Percentiles rank a stretch among this genome's conserved stretches.
Conservation (phyloP, 345 rosid genomes). For the Euphorbia tirucalli region DNA sequence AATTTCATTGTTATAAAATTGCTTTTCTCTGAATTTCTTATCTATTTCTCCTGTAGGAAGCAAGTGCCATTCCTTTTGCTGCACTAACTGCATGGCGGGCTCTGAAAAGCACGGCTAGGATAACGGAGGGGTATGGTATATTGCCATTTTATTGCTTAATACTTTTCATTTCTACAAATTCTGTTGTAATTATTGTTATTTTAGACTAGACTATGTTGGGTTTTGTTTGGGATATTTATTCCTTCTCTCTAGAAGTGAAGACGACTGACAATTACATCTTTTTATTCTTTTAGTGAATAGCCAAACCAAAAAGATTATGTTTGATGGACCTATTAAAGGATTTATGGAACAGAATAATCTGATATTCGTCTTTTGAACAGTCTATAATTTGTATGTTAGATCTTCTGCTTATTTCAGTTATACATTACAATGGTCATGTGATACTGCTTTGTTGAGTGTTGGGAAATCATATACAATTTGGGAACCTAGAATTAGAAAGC, state of each 20-base stretch:
- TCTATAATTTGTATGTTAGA: too few relatives aligned
- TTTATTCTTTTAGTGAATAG: background rate
- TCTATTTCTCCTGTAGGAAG: slow-evolving; percentile 55
- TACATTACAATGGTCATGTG: background rate
- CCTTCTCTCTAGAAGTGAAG: background rate
- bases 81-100: slow-evolving; percentile 98
- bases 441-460: background rate
- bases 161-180: background rate
- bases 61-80: slow-evolving; percentile 91
- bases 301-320: background rate
- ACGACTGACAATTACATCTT: background rate
- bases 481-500: background rate
- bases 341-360: background rate
- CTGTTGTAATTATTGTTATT: background rate
- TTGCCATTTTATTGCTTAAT: background rate
- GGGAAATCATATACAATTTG: too few relatives aligned
- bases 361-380: background rate
- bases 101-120: slow-evolving; percentile 81
- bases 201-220: too few relatives aligned
- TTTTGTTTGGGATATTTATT: background rate
- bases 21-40: slow-evolving; percentile 1
- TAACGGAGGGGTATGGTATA: slow-evolving; percentile 69
- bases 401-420: background rate
- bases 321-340: background rate
- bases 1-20: background rate